Base-by-base conservation (phyloP, 495 filamentous ascomycete genomes). In the Corynascus novoguineensis region DNA sequence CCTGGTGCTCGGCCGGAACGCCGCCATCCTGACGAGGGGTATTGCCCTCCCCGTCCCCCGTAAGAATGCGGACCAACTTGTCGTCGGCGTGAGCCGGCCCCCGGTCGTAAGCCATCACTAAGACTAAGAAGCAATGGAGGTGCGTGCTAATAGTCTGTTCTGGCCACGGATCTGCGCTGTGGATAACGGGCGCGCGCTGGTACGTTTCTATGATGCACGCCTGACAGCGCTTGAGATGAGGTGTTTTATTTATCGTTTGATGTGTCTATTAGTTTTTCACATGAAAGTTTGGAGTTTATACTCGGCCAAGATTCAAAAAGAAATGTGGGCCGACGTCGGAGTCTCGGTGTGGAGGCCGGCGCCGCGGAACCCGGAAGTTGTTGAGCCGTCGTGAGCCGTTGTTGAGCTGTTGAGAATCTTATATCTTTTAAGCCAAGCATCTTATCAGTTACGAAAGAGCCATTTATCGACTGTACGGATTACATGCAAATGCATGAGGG, bases 91-190 rank as follows among this genome's bases (percentile, higher is more conserved):
- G 32, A 27, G 61, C 50, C 42, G 27, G 47, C 24, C 54, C 35
- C 25, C 44, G 31, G 21, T 41, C 54, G 53, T 68, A 56, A 51
- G 74, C 74, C 75, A 78, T 78, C n/a, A 73, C 72, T 74, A 53
- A 1, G 73, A 74, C 74, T 61, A 46, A 67, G 68, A 73, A 75
- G 76, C 76, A 80, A 78, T 80, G 76, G 77, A 75, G 61, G 66
- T 53, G 74, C 75, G 58, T 78, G 74, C 75, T 74, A 74, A 64
- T 58, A 67, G 73, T 70, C 68, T 68, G 67, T 74, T 73, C 61
- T 60, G 66, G 62, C 59, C 58, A 58, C 58, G 49, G n/a, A 14
- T 27, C 1, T 37, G 0, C 25, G 10, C 17, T 8, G 2, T 12
- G 34, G 44, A 15, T 48, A 31, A 2, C n/a, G 48, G 12, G 8